Evolutionary conservation across 2,329 filamentous ascomycete species (phyloP), one percentile per base, ranked within the genome.

Genomic region (Torrubiella hemipterigena): DNA sequence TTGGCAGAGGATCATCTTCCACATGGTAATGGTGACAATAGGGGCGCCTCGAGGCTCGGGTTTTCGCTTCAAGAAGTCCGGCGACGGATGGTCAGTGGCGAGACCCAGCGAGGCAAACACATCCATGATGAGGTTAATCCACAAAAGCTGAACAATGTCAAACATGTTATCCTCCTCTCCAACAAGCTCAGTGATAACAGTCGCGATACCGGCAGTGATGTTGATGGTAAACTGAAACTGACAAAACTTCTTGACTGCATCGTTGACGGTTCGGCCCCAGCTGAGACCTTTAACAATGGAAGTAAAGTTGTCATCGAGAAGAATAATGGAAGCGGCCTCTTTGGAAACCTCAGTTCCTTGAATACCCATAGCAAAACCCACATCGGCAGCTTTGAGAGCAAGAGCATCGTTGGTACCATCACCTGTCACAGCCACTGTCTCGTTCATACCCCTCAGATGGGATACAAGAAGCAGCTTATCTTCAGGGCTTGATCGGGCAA

Each of bases 1-100:
- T 48, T 85, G 77, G 1, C 78, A 78, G 29, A 82, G 67, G 36
- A 85, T 84, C 80, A 85, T 86, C 57, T 85, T 85, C 79, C 79
- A 81, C 80, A 85, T 85, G 17, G 71, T 77, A 27, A 77, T 56
- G 2, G 73, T 80, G 41, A 85, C 81, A 17, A 55, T 44, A 4
- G 49, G 40, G 1, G 52, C 44, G 6, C 33, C 42, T 3, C 46
- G 39, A 3, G 43, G 43, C 15, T 54, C 49, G 3, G 53, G 52
- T 6, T 45, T 40, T 8, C 38, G 36, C 31, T 53, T 46, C n/a
- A 58, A 42, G 18, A 56, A 48, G 12, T 54, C 51, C 2, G 45
- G 43, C 3, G 48, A 46, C 0, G 56, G 55, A 6, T 56, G 55
- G 23, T 59, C 56, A 1, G 56, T 59, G 6, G 56, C 55, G 6